Evolutionary conservation across 352 stramenopile genomes (phyloP).

Genomic region (Pythium folliculosum): DNA sequence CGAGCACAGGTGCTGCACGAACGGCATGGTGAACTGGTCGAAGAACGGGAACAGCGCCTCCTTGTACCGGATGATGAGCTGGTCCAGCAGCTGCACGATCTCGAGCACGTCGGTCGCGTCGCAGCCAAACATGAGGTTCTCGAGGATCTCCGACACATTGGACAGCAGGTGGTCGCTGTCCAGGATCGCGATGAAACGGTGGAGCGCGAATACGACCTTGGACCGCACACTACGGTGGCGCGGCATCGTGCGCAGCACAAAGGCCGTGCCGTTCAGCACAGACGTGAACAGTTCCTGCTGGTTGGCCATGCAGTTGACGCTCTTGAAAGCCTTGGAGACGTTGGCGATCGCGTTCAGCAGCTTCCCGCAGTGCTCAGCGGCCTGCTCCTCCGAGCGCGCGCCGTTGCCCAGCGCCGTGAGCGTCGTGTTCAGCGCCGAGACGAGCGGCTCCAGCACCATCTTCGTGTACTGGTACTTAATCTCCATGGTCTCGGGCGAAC

Average conservation of each 20-base stretch:
- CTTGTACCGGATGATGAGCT: slow-evolving; percentile 89
- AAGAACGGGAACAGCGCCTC: slow-evolving; percentile 64
- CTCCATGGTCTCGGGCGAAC: slow-evolving; percentile 41
- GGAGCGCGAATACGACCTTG: slow-evolving; percentile 82
- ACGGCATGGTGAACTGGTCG: slow-evolving; percentile 61
- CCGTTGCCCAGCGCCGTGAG: slow-evolving; percentile 37
- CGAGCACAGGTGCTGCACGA: slow-evolving; percentile 70
- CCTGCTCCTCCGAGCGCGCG: slow-evolving; percentile 39
- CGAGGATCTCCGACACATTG: slow-evolving; percentile 58
- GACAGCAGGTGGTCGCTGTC: slow-evolving; percentile 70
- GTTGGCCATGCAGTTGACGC: slow-evolving; percentile 67
- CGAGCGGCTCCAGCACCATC: slow-evolving; percentile 67
- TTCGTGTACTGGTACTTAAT: slow-evolving; percentile 81
- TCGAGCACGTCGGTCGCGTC: slow-evolving; percentile 70
- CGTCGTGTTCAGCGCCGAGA: slow-evolving; percentile 63
- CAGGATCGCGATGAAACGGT: slow-evolving; percentile 74
- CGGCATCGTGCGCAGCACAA: slow-evolving; percentile 57
- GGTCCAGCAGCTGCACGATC: slow-evolving; percentile 81
- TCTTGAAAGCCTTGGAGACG: slow-evolving; percentile 83
- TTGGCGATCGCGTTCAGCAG: slow-evolving; percentile 82
- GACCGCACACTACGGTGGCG: slow-evolving; percentile 57
- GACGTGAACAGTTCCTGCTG: slow-evolving; percentile 78
- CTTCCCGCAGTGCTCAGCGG: slow-evolving; percentile 52
- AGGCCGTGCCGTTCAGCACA: slow-evolving; percentile 62
- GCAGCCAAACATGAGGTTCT: slow-evolving; percentile 67